Evolutionary conservation across 371 early-diverging fungal genomes (phyloP).

Genomic region (Capillidium rhysosporum): DNA sequence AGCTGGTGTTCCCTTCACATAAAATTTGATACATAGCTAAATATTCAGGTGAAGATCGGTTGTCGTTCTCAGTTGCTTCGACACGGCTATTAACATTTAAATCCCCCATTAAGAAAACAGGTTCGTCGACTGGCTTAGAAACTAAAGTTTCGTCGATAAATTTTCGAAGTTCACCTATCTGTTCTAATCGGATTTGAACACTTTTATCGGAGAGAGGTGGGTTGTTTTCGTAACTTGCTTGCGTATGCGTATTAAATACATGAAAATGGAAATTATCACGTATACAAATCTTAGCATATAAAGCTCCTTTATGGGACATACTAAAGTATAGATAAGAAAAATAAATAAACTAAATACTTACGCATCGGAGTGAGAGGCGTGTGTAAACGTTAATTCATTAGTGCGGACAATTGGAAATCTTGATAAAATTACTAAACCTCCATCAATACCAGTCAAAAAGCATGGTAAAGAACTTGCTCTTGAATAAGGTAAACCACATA

Average conservation of each 20-base stretch:
- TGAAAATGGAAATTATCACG: constrained; percentile 25
- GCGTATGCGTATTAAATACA: constrained; percentile 66
- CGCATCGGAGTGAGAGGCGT: constrained; percentile 51
- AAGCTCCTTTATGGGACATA: constrained; percentile 50
- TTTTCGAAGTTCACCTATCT: constrained; percentile 34
- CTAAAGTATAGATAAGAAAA: constrained; percentile 12
- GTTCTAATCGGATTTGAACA: constrained; percentile 28
- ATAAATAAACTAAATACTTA: constrained; percentile 9
- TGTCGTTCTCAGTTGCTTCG: constrained; percentile 11
- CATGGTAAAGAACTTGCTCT: constrained; percentile 29
- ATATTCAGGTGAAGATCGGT: constrained; percentile 33
- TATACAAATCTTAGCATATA: constrained; percentile 46
- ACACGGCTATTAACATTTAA: constrained; percentile 51
- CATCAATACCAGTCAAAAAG: constrained; percentile 47
- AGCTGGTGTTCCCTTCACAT: constrained; percentile 20
- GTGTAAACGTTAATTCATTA: constrained; percentile 31
- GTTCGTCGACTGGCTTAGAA: constrained; percentile 19
- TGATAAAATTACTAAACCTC: constrained; percentile 54
- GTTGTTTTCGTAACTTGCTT: constrained; percentile 36
- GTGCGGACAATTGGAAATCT: constrained; percentile 38
- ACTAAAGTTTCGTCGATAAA: constrained; percentile 23
- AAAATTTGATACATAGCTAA: constrained; percentile 39
- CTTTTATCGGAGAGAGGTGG: constrained; percentile 22
- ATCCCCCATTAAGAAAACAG: constrained; percentile 45
- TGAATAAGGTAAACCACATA: constrained; percentile 37